Base-by-base conservation (phyloP, 2,329 filamentous ascomycete genomes). In the Trichoderma koningiopsis region DNA sequence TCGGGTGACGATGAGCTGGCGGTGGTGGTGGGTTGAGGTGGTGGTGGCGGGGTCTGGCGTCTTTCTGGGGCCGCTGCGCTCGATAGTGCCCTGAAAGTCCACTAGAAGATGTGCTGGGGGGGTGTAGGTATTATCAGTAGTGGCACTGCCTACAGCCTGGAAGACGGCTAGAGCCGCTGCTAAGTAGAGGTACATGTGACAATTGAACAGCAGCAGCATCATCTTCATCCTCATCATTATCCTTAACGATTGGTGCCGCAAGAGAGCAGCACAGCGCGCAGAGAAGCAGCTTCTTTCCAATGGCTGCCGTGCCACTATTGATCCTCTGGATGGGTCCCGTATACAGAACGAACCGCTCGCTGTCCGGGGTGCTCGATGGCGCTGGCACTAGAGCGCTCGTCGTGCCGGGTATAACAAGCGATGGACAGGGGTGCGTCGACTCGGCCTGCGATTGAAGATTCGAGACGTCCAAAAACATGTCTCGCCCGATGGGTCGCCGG, bases 1-100 rank as follows among this genome's bases (percentile, higher is more conserved):
- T 67, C 63, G 55, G 63, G 63, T 59, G 63, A 67, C 63, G 63
- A 67, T 67, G 63, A 13, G 63, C 55, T 67, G 63, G 63, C 63
- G 55, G 63, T 59, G 63, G 53, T 65, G 62, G 62, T 52, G 60
- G 43, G 53, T 35, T 59, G 57, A 35, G 22, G 52, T 58, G 53
- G 63, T 66, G 61, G 63, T 67, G 63, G 63, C 63, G 63, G 63
- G 63, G 63, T 67, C 43, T 47, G 62, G 37, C 49, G 61, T 40
- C 37, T 57, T 29, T 40, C 19, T 31, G 59, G 40, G 40, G 59
- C 43, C 59, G 47, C 47, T 49, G 47, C 47, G 22, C 47, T 49
- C 22, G 47, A 24, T 49, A 22, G 47, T 24, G 22, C 27, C 29
- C 47, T 24, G 19, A 24, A 49, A 5, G 47, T 49, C 47, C 47